These are phyloP conservation scores for Cutaneotrichosporon arboriforme DNA, from an alignment of 1,284 basidiomycete genomes.

Conservation along the genomic window DNA sequence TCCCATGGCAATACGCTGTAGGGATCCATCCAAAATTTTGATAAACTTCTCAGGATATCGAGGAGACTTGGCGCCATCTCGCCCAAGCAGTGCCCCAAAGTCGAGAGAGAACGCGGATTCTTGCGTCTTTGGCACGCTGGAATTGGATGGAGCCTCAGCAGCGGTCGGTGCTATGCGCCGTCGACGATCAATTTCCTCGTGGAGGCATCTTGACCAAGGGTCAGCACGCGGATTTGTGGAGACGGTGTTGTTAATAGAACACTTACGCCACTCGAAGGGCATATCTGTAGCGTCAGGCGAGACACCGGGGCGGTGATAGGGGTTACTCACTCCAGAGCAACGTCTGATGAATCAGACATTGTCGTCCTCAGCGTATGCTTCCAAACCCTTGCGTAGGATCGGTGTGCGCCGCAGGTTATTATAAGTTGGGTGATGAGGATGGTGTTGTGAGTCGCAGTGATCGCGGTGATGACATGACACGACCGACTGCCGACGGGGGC, in stretches of 20 bases:
- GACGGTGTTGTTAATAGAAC: neutral
- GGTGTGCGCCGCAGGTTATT: neutral
- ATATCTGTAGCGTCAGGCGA: conserved; percentile 18
- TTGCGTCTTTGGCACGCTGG: conserved; percentile 4
- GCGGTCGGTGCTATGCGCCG: conserved; percentile 9
- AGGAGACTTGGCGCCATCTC: conserved; percentile 58
- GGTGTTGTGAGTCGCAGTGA: neutral
- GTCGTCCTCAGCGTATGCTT: too few relatives aligned
- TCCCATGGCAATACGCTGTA: conserved; percentile 87
- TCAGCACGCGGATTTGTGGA: conserved; percentile 4
- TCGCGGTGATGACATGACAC: too few relatives aligned
- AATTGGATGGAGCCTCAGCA: neutral
- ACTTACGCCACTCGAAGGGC: conserved; percentile 37
- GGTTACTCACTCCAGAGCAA: conserved; percentile 3
- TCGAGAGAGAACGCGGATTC: conserved; percentile 35
- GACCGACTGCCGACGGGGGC: too few relatives aligned
- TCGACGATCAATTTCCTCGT: conserved; percentile 22
- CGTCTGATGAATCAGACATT: conserved; percentile 1
- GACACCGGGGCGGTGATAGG: neutral
- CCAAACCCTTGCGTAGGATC: too few relatives aligned
- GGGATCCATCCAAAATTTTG: conserved; percentile 75
- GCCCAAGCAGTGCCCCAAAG: conserved; percentile 30
- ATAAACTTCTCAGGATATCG: conserved; percentile 89
- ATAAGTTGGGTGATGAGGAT: neutral
- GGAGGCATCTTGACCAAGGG: conserved; percentile 22